Base-by-base conservation (phyloP, 805 yeast species). In the Metschnikowia noctiluminum region DNA sequence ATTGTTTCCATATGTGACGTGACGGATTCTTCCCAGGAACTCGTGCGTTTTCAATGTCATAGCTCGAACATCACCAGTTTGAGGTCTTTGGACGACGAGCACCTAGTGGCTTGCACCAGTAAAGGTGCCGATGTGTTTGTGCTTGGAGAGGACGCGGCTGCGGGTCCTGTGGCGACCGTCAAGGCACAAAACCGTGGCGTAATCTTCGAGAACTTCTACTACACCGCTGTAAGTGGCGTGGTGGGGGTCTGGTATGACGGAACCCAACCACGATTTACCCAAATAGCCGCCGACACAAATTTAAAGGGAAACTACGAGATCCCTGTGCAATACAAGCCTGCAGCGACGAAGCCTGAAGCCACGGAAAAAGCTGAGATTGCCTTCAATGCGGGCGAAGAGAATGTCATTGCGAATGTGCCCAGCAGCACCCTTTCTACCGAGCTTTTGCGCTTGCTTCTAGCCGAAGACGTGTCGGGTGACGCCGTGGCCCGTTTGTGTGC, bases 221-320 rank as follows among this genome's bases (percentile, higher is more conserved):
- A 69, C 43, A 61, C 50, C 26, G 44, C 44, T 45, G 62, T 63
- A 16, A 58, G 52, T n/a, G 64, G 63, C 28, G 62, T 70, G 14
- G 62, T 66, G 11, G 75, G 78, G 10, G 76, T 78, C 13, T 68
- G 70, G 69, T 66, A 63, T 55, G 69, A 61, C 52, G 64, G 56
- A 26, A 65, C 51, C 49, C 62, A 59, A 58, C 66, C 70, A 5
- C 58, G 56, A 12, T 64, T 68, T 35, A 37, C 40, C 38, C 40
- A 16, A 6, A 53, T 64, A 26, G 52, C 51, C 28, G 60, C 53
- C 50, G 41, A 48, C 5, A 31, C 43, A 21, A n/a, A 37, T 2
- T 39, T 56, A 21, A 41, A 38, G 3, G 65, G 63, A 14, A 49
- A 48, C 27, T 39, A 56, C n/a, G 59, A 42, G 31, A 32, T 54